phyloP scores from a whole-genome alignment of 441 rosid genomes.

The Populus hybrid region DNA sequence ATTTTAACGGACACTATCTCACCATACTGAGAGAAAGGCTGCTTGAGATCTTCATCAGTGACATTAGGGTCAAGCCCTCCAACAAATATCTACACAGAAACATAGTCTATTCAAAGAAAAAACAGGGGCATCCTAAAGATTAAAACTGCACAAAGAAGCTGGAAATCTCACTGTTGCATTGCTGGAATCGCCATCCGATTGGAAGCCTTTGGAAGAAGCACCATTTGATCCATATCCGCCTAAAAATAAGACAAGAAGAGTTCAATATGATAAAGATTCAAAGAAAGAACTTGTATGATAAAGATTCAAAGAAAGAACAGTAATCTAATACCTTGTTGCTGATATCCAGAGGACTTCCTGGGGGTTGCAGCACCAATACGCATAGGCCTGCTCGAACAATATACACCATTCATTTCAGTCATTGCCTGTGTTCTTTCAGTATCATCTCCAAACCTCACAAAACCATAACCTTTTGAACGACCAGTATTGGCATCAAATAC shows the following conservation, averaged over 20 bases:
- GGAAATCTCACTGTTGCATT: constrained; percentile 76
- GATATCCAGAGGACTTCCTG: constrained; percentile 78
- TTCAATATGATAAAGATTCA: neutral
- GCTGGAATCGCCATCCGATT: constrained; percentile 67
- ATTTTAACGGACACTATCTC: constrained; percentile 87
- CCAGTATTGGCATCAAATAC: too few species aligned
- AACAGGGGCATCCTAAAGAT: constrained; percentile 20
- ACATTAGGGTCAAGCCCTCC: constrained; percentile 90
- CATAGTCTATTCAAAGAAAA: constrained; percentile 22
- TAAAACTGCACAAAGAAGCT: constrained; percentile 8
- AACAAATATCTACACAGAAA: constrained; percentile 71
- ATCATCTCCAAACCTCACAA: too few species aligned
- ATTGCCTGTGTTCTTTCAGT: too few species aligned
- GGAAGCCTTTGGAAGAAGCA: constrained; percentile 43
- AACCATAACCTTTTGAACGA: too few species aligned
- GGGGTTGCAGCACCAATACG: constrained; percentile 95
- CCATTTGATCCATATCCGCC: constrained; percentile 73
- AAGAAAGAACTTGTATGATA: neutral
- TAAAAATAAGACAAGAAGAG: constrained; percentile 17
- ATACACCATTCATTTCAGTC: too few species aligned
- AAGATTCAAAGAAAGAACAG: constrained; percentile 13
- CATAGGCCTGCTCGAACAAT: constrained; percentile 92
- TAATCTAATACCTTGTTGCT: constrained; percentile 53
- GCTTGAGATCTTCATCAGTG: constrained; percentile 80
- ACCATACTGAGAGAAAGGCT: constrained; percentile 67